Percentiles rank a stretch among this genome's conserved stretches.
Conservation (phyloP, 2,329 filamentous ascomycete species). For the Xylaria sp. region DNA sequence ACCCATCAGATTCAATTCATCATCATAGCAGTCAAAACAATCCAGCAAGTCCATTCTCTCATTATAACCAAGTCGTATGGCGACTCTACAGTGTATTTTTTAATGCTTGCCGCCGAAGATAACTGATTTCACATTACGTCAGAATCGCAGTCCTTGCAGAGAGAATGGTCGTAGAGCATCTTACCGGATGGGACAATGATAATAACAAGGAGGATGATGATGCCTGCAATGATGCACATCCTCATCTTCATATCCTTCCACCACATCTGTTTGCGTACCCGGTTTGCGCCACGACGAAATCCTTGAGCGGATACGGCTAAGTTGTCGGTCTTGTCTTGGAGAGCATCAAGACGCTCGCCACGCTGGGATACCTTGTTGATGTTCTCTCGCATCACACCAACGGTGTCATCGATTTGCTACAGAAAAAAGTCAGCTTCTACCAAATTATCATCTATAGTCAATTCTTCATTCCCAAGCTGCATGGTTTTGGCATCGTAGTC, state of each 20-base stretch:
- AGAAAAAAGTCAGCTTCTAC: slow-evolving; percentile 24
- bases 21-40: slow-evolving; percentile 50
- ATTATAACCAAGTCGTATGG: slow-evolving; percentile 42
- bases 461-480: slow-evolving; percentile 4
- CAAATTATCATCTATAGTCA: neutral
- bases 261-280: slow-evolving; percentile 98
- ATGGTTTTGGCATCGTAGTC: neutral
- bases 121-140: slow-evolving; percentile 48
- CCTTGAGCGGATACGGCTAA: slow-evolving; percentile 91
- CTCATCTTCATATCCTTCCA: slow-evolving; percentile 99
- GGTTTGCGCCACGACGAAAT: slow-evolving; percentile 95
- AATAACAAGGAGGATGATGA: slow-evolving; percentile 89
- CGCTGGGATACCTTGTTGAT: slow-evolving; percentile 96
- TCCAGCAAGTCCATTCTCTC: slow-evolving; percentile 38
- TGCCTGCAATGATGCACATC: slow-evolving; percentile 90
- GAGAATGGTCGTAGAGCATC: slow-evolving; percentile 47
- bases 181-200: slow-evolving; percentile 94
- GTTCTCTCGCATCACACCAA: slow-evolving; percentile 95
- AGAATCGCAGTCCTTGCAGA: slow-evolving; percentile 10
- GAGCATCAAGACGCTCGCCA: slow-evolving; percentile 62
- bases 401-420: slow-evolving; percentile 97
- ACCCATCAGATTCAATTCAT: slow-evolving; percentile 50
- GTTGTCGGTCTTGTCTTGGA: slow-evolving; percentile 75
- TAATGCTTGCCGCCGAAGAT: slow-evolving; percentile 56
- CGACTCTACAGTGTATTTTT: slow-evolving; percentile 38